Evolutionary conservation across 2,329 filamentous ascomycete genomes (phyloP).

Genomic region (Claviceps sp.): DNA sequence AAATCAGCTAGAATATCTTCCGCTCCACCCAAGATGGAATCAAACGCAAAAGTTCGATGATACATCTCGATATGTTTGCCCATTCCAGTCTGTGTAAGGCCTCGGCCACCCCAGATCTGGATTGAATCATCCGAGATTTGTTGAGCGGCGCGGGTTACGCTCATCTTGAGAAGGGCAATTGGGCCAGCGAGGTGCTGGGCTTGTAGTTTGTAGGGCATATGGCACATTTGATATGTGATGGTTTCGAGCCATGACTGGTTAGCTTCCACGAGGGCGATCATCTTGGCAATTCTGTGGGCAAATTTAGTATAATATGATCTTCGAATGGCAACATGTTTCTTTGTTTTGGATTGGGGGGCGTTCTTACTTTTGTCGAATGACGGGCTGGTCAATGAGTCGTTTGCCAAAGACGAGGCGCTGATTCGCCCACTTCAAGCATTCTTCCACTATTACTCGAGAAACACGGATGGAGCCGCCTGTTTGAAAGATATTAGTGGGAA

Average conservation of each 20-base stretch:
- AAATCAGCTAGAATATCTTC: slow-evolving; percentile 74
- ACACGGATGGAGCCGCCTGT: slow-evolving; percentile 45
- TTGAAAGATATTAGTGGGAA: neutral
- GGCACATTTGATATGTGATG: slow-evolving; percentile 77
- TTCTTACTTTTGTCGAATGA: slow-evolving; percentile 62
- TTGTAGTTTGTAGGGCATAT: slow-evolving; percentile 70
- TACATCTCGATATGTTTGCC: slow-evolving; percentile 74
- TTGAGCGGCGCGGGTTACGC: slow-evolving; percentile 61
- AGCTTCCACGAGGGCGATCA: slow-evolving; percentile 73
- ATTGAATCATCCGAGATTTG: slow-evolving; percentile 74
- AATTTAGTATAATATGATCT: too few relatives aligned
- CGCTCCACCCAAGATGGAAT: slow-evolving; percentile 64
- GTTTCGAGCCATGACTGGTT: slow-evolving; percentile 77
- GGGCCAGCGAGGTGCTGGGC: slow-evolving; percentile 63
- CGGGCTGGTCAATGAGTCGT: slow-evolving; percentile 68
- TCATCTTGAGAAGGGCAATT: slow-evolving; percentile 72
- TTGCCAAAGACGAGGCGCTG: slow-evolving; percentile 77
- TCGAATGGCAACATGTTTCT: neutral
- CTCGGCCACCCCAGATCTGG: slow-evolving; percentile 76
- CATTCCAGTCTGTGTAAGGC: slow-evolving; percentile 71
- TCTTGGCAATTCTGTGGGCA: slow-evolving; percentile 55
- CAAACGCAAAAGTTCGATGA: slow-evolving; percentile 72
- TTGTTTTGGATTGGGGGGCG: neutral
- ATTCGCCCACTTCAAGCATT: slow-evolving; percentile 79
- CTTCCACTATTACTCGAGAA: slow-evolving; percentile 59